phyloP scores from a whole-genome alignment of 306 rosid species.

The Fagus crenata region DNA sequence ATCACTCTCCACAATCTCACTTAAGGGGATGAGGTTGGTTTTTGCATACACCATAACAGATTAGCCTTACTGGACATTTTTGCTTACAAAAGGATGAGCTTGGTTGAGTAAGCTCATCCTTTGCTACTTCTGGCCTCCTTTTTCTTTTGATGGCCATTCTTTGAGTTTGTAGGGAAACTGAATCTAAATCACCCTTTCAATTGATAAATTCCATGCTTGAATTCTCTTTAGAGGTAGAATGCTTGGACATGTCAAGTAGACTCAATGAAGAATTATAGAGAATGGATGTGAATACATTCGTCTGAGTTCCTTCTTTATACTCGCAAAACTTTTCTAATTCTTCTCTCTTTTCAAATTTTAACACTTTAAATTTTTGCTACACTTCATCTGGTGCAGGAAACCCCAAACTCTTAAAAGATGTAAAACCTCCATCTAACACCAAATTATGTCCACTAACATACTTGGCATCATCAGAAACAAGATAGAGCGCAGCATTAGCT shows the following conservation, averaged over 20 bases:
- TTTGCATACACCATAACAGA: not conserved
- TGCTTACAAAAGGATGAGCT: not conserved
- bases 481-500: conserved; percentile 82
- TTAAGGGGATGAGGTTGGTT: conserved; percentile 1
- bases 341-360: not conserved
- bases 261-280: not conserved
- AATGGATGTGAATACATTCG: not conserved
- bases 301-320: not conserved
- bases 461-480: conserved; percentile 76
- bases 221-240: not conserved
- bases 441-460: conserved; percentile 79
- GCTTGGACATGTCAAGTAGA: not conserved
- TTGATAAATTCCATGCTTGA: not conserved
- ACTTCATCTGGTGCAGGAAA: conserved; percentile 55
- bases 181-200: not conserved
- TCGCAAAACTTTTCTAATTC: not conserved
- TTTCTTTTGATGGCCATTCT: not conserved
- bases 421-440: conserved; percentile 88
- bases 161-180: not conserved
- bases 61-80: no score
- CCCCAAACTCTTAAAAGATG: conserved; percentile 63
- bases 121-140: not conserved
- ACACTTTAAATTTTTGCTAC: conserved; percentile 30
- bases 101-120: conserved; percentile 1
- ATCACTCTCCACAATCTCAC: not conserved